phyloP scores from a whole-genome alignment of 108 stramenopile species.

The Nitzschia inconspicua region DNA sequence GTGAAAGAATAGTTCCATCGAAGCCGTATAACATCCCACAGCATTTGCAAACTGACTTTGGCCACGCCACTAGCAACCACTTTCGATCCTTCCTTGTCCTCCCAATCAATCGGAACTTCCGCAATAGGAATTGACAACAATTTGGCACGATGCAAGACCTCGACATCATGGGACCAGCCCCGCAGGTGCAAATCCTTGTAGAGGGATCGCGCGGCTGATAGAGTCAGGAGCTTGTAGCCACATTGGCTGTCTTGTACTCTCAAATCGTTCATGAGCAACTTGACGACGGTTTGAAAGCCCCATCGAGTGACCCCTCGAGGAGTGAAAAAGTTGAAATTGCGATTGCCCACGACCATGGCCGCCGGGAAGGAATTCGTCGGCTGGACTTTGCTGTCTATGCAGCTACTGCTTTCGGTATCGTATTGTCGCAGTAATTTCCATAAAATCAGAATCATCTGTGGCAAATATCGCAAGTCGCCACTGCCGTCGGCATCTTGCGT shows the following conservation, averaged over 20 bases:
- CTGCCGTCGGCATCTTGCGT: conserved; percentile 85
- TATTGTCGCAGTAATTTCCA: conserved; percentile 11
- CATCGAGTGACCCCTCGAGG: conserved; percentile 36
- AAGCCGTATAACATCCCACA: conserved; percentile 55
- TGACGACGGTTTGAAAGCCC: conserved; percentile 56
- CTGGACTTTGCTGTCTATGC: conserved; percentile 4
- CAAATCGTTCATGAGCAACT: conserved; percentile 26
- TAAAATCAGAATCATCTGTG: conserved; percentile 40
- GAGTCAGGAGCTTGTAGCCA: conserved; percentile 77
- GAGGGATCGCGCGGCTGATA: conserved; percentile 30
- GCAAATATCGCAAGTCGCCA: conserved; percentile 54
- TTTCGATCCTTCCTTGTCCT: conserved; percentile 79
- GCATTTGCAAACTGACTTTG: conserved; percentile 53
- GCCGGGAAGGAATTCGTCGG: no score
- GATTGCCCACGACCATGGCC: conserved; percentile 40
- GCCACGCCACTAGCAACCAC: conserved; percentile 47
- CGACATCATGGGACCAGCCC: conserved; percentile 83
- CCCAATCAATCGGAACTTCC: conserved; percentile 54
- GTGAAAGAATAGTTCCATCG: conserved; percentile 41
- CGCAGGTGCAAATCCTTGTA: conserved; percentile 56
- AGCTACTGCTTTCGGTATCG: background rate
- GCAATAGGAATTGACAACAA: conserved; percentile 37
- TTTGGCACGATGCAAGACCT: conserved; percentile 65
- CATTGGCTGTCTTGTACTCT: conserved; percentile 71
- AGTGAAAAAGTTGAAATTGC: conserved; percentile 24